Base-by-base conservation (phyloP, 78 protist genomes). In the Monocercomonoides exilis region DNA sequence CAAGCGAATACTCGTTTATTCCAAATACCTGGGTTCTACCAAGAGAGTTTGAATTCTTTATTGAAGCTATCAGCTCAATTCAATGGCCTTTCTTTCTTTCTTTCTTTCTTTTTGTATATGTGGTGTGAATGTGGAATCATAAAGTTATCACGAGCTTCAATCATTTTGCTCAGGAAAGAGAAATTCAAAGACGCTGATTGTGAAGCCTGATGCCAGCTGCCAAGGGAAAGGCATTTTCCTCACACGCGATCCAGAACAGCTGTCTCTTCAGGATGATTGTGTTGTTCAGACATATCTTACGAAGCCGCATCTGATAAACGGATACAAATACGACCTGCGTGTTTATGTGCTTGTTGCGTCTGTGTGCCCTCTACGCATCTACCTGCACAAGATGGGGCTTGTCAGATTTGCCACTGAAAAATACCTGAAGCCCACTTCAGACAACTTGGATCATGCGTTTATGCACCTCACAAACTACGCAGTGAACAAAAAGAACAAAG, bases 181-280 rank as follows among this genome's bases (percentile, higher is more conserved):
- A 3, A 54, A 54, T 29, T 54, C 70, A 11, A 54, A 54, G 21
- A 70, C 87, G 4, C 80, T n/a, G 81, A 91, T 91, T 84, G 4
- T 2, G 45, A 91, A 91, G 42, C 93, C 93, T 0, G 84, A 38
- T 2, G 84, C 43, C 6, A 29, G 82, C 21, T 33, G 85, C 38
- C 93, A 87, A 45, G 93, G 93, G 1, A 35, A 5, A 3, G 93
- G 93, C 70, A 91, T 91, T 54, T 5, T 41, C 1, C 77, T 91
- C n/a, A 54, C 87, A n/a, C 84, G 63, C 11, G 44, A 45, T 45
- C 6, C 77, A 0, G 84, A 87, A 43, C 64, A 44, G 42, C 87
- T 84, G 43, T 36, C 33, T n/a, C n/a, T 41, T 32, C 34, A 42
- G 1, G 90, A 82, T 0, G 80, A 41, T 70, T 46, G 1, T 0